Percentiles rank a stretch among this genome's conserved stretches.
Evolutionary conservation across 495 filamentous ascomycete genomes (phyloP).

Genomic region (Neurospora sublineolata): DNA sequence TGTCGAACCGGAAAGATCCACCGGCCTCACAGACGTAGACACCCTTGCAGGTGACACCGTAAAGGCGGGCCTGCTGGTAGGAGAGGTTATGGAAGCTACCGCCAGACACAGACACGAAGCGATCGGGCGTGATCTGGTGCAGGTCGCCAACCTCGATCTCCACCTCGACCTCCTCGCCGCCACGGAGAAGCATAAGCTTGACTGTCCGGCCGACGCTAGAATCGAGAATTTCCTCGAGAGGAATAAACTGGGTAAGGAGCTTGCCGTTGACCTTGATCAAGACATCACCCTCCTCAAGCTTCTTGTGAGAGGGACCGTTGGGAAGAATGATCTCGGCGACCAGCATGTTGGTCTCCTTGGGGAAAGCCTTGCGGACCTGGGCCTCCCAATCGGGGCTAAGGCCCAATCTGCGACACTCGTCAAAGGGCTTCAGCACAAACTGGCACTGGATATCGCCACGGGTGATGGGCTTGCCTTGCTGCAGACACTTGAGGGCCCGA

Average conservation of each 20-base stretch:
- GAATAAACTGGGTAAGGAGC: constrained; percentile 84
- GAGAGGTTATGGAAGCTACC: constrained; percentile 91
- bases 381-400: constrained; percentile 78
- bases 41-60: constrained; percentile 80
- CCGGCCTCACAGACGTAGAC: constrained; percentile 94
- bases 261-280: constrained; percentile 89
- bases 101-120: constrained; percentile 87
- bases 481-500: constrained; percentile 77
- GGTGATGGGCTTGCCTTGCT: constrained; percentile 57
- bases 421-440: constrained; percentile 93
- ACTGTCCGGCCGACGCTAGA: constrained; percentile 68
- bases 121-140: constrained; percentile 88
- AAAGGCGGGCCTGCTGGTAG: constrained; percentile 89
- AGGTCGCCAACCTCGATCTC: constrained; percentile 81
- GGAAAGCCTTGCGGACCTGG: constrained; percentile 66
- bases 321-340: constrained; percentile 92
- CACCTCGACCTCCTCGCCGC: constrained; percentile 77
- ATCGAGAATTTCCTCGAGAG: constrained; percentile 88
- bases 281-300: constrained; percentile 92
- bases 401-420: constrained; percentile 88
- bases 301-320: constrained; percentile 71
- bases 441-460: constrained; percentile 96
- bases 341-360: constrained; percentile 91
- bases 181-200: constrained; percentile 70
- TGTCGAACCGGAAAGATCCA: constrained; percentile 90